Percentiles rank a stretch among this genome's conserved stretches.
These are phyloP conservation scores for Amanita polypyramis DNA, from an alignment of 768 basidiomycete species.

Conservation along the genomic window DNA sequence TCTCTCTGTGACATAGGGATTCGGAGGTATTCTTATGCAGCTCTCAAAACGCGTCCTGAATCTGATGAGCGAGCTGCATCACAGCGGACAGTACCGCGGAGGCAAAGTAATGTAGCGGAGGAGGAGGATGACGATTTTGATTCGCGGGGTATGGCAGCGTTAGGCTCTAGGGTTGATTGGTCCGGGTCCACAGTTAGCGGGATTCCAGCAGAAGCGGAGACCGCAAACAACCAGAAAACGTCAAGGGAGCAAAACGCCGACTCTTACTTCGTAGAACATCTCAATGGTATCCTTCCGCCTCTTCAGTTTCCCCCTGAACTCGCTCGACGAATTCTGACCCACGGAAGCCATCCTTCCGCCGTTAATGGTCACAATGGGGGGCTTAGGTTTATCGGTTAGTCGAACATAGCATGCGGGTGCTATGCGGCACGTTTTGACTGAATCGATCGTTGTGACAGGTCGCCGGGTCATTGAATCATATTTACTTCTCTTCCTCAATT, in stretches of 20 bases:
- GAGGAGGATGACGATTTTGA: conserved; percentile 8
- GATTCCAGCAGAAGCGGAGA: background rate
- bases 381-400: conserved; percentile 62
- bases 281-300: conserved; percentile 52
- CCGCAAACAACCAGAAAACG: background rate
- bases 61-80: background rate
- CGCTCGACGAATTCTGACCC: conserved; percentile 66
- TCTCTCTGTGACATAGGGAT: conserved; percentile 12
- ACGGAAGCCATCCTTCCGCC: conserved; percentile 63
- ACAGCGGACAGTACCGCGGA: conserved; percentile 8
- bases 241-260: background rate
- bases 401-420: conserved; percentile 3
- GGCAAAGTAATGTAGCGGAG: conserved; percentile 3
- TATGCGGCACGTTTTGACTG: background rate
- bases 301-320: conserved; percentile 63
- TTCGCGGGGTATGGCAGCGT: conserved; percentile 6
- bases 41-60: conserved; percentile 16
- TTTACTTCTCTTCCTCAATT: conserved; percentile 60
- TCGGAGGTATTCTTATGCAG: conserved; percentile 18
- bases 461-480: conserved; percentile 72
- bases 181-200: background rate
- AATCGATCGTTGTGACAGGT: conserved; percentile 29
- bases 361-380: conserved; percentile 63
- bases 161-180: background rate
- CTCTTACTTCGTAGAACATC: conserved; percentile 35